Evolutionary conservation across 768 basidiomycete genomes (phyloP).

Genomic region (Boletus pseudopeckii): DNA sequence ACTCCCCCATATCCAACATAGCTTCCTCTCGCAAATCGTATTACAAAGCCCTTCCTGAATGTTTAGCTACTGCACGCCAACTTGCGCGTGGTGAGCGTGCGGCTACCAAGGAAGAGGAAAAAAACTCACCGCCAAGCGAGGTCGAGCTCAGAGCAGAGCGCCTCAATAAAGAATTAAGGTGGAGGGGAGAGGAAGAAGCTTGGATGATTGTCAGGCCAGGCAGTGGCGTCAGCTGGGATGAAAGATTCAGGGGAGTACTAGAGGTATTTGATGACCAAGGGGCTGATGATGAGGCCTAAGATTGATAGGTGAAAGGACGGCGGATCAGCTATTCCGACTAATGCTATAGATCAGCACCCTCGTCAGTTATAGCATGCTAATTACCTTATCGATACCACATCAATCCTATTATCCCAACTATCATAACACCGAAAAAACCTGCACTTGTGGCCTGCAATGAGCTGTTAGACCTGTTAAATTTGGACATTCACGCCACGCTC

Average conservation of each 20-base stretch:
- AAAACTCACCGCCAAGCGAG: conserved; percentile 80
- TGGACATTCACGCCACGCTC: no score
- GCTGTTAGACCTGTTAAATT: no score
- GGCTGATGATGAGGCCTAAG: neutral
- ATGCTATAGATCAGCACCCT: neutral
- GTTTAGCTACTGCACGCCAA: conserved; percentile 69
- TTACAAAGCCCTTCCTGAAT: conserved; percentile 65
- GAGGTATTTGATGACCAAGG: conserved; percentile 54
- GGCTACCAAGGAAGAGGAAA: conserved; percentile 79
- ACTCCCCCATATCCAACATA: conserved; percentile 56
- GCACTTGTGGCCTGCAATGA: no score
- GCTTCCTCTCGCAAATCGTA: conserved; percentile 71
- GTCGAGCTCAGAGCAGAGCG: conserved; percentile 86
- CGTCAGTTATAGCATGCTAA: neutral
- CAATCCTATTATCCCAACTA: neutral
- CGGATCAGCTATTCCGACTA: neutral
- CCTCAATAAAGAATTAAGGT: conserved; percentile 82
- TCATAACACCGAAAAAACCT: neutral
- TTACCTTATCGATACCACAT: neutral
- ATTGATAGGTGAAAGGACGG: neutral
- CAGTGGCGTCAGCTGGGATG: conserved; percentile 69
- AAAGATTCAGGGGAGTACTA: conserved; percentile 58
- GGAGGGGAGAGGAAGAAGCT: conserved; percentile 75
- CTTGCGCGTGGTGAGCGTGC: conserved; percentile 73
- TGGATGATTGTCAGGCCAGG: conserved; percentile 75